Percentiles rank a stretch among this genome's conserved stretches.
Conservation (phyloP, 1,284 basidiomycete genomes). For the Tausonia pullulans region DNA sequence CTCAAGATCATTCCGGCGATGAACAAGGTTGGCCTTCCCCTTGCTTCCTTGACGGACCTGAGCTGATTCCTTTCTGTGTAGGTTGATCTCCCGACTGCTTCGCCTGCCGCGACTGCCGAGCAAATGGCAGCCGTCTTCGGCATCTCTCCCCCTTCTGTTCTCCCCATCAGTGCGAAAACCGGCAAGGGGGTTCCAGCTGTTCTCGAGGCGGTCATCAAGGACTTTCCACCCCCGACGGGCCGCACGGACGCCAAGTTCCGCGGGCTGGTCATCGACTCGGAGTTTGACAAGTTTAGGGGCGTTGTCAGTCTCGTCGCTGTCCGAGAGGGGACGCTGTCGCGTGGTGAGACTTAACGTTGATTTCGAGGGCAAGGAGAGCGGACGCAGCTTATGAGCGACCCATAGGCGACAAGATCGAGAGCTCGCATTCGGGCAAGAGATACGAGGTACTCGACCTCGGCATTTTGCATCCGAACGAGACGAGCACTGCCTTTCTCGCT, state of each 20-base stretch:
- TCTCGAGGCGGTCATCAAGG: slow-evolving; percentile 65
- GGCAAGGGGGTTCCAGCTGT: slow-evolving; percentile 64
- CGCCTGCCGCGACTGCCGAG: slow-evolving; percentile 62
- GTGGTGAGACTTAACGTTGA: slow-evolving; percentile 29
- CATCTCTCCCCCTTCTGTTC: slow-evolving; percentile 56
- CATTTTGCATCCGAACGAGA: slow-evolving; percentile 82
- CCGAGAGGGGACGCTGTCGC: slow-evolving; percentile 43
- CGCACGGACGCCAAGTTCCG: slow-evolving; percentile 48
- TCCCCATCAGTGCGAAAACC: slow-evolving; percentile 84
- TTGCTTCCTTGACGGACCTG: slow-evolving; percentile 15
- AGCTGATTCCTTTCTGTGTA: slow-evolving; percentile 12
- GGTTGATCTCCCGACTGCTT: slow-evolving; percentile 77
- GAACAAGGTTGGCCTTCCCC: slow-evolving; percentile 55
- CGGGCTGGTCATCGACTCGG: slow-evolving; percentile 86
- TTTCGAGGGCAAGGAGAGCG: slow-evolving; percentile 28
- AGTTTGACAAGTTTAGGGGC: slow-evolving; percentile 92
- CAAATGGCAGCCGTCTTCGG: slow-evolving; percentile 76
- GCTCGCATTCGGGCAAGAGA: slow-evolving; percentile 72
- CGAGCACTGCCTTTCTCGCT: slow-evolving; percentile 53
- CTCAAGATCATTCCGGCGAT: slow-evolving; percentile 82
- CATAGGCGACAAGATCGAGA: slow-evolving; percentile 76
- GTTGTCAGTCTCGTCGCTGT: slow-evolving; percentile 87
- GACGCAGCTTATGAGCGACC: slow-evolving; percentile 6
- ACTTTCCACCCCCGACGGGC: slow-evolving; percentile 62
- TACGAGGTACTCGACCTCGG: slow-evolving; percentile 91